Evolutionary conservation across 768 basidiomycete genomes (phyloP), one percentile per base, ranked within the genome.

Genomic region (Auriculariales sp.): DNA sequence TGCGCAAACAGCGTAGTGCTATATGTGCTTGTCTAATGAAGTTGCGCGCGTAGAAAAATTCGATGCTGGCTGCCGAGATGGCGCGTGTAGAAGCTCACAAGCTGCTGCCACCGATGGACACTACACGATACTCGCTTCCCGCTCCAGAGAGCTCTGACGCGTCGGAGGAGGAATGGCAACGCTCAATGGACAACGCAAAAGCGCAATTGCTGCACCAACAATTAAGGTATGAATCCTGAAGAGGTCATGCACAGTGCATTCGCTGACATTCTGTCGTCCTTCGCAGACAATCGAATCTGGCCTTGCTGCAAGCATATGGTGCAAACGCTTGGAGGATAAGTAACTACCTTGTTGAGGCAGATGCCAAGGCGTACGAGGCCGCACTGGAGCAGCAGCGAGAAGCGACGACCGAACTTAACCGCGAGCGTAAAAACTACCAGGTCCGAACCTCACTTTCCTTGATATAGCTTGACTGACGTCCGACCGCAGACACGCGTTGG

Each of bases 291-390:
- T 82, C 80, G 19, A 97, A 95, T 67, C 66, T 89, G 47, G 75
- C 81, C 3, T 68, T 98, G 28, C 66, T 93, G 29, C 81, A 91
- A 61, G 81, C 78, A 29, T 92, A 94, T 59, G 94, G 87, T 3
- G 68, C 82, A 15, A 97, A 98, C 68, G 83, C 86, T 11, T 94
- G 88, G 85, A 77, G 85, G 53, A 79, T 92, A 64, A 81, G 88
- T 60, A 98, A 97, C 64, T 91, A 90, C 59, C 71, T 86, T 28
- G 67, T 92, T 22, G 90, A 94, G 62, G 73, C 78, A 24, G 78
- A 82, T 29, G 78, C 81, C 6, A 81, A 81, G 57, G 75, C 78
- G 52, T 68, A 77, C 6, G 89, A 91, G 62, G 72, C 70, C 54
- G 69, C 78, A 9, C 63, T 86, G n/a, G 90, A 89, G 58, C 78